These are phyloP conservation scores for Echinochloa phyllopogon DNA, from an alignment of 176 grass and related monocot genomes.

Conservation along the genomic window DNA sequence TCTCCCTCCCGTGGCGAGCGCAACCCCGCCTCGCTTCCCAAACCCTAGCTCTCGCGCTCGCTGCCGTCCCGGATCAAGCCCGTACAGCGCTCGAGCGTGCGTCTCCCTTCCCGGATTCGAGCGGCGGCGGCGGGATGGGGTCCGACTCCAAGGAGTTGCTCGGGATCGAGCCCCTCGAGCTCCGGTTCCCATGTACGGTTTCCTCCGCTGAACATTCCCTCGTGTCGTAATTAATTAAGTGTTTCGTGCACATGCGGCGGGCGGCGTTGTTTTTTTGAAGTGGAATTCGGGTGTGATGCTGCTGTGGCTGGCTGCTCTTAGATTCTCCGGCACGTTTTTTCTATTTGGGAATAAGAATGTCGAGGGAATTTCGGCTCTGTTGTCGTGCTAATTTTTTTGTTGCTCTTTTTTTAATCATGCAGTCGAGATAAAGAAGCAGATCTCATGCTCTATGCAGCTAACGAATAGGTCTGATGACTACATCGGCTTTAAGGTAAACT, in stretches of 20 bases:
- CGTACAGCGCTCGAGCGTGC: background rate
- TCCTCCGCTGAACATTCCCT: slow-evolving; percentile 20
- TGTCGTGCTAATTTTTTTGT: background rate
- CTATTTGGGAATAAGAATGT: background rate
- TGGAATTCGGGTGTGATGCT: background rate
- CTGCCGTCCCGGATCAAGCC: slow-evolving; percentile 24
- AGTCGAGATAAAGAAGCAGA: slow-evolving; percentile 95
- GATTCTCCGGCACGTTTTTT: slow-evolving; percentile 22
- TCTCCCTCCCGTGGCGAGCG: background rate
- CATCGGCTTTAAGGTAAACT: slow-evolving; percentile 81
- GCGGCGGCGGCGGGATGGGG: slow-evolving; percentile 50
- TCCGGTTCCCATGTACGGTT: slow-evolving; percentile 73
- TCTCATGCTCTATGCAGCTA: slow-evolving; percentile 84
- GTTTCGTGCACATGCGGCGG: background rate
- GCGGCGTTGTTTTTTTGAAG: background rate
- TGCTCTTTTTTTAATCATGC: background rate
- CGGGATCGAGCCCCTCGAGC: slow-evolving; percentile 75
- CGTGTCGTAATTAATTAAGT: background rate
- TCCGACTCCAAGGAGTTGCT: slow-evolving; percentile 58
- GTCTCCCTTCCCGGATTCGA: background rate
- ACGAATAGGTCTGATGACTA: slow-evolving; percentile 72
- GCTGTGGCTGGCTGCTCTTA: slow-evolving; percentile 26
- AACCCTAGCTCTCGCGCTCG: slow-evolving; percentile 42
- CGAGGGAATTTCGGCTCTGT: slow-evolving; percentile 22
- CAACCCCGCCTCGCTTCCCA: background rate